A percentile compares a stretch with the other conserved stretches of the same genome.
Evolutionary conservation across 2,329 filamentous ascomycete genomes (phyloP).

Genomic region (Cercospora citrullina): DNA sequence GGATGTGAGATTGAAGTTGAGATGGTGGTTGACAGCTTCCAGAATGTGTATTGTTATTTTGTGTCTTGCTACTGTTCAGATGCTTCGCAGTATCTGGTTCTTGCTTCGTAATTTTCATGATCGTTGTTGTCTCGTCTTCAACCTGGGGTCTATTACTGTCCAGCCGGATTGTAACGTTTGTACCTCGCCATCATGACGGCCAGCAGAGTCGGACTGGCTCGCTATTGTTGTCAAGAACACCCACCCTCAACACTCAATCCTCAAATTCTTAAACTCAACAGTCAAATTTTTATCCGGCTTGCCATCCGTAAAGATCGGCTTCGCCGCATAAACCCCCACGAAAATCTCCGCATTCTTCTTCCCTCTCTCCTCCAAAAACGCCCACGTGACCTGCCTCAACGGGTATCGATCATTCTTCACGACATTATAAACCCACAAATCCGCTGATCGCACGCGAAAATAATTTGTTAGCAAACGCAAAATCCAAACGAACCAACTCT

Average conservation of each 20-base stretch:
- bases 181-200: too few relatives aligned
- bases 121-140: neutral
- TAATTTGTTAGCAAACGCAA: neutral
- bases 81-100: too few relatives aligned
- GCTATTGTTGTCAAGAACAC: neutral
- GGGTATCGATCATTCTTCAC: conserved; percentile 44
- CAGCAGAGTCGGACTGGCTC: neutral
- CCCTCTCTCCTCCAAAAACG: conserved; percentile 22
- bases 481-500: neutral
- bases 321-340: conserved; percentile 24
- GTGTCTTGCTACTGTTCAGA: neutral
- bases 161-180: too few relatives aligned
- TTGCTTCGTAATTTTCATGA: neutral
- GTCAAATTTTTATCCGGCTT: conserved; percentile 17
- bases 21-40: neutral
- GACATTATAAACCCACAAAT: conserved; percentile 65
- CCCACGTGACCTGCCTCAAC: conserved; percentile 23
- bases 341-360: conserved; percentile 23
- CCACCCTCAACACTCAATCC: conserved; percentile 19
- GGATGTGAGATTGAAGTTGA: neutral
- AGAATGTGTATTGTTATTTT: neutral
- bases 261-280: conserved; percentile 21
- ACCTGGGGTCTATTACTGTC: neutral
- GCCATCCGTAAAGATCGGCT: conserved; percentile 18
- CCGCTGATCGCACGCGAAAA: neutral